Evolutionary conservation across 2,329 filamentous ascomycete species (phyloP).

Genomic region (Ophiostoma quercus): DNA sequence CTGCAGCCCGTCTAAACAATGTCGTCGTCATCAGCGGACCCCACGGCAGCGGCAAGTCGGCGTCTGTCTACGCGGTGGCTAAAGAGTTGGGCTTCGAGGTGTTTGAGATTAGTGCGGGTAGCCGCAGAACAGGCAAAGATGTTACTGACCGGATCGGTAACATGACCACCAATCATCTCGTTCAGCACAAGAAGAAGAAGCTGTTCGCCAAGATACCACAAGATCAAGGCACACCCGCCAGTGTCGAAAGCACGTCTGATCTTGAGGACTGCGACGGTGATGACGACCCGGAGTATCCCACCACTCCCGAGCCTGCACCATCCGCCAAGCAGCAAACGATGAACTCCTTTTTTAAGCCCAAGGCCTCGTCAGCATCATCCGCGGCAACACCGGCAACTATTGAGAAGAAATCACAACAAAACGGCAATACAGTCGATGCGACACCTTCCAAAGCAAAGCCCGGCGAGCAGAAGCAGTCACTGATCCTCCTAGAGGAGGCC

Average conservation of each 20-base stretch:
- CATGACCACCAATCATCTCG: slow-evolving; percentile 93
- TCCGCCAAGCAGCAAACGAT: slow-evolving; percentile 70
- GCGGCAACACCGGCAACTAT: slow-evolving; percentile 24
- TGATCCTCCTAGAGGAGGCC: slow-evolving; percentile 90
- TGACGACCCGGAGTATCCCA: slow-evolving; percentile 16
- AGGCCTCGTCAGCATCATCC: not conserved
- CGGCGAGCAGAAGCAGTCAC: slow-evolving; percentile 73
- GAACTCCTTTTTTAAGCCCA: slow-evolving; percentile 68
- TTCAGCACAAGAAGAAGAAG: slow-evolving; percentile 48
- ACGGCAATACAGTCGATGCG: slow-evolving; percentile 16
- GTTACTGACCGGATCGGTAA: slow-evolving; percentile 88
- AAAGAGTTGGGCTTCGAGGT: slow-evolving; percentile 89
- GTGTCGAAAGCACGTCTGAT: slow-evolving; percentile 34
- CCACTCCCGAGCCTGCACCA: not conserved
- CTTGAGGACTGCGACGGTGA: slow-evolving; percentile 20
- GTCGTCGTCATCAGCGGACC: slow-evolving; percentile 85
- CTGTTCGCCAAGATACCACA: not conserved
- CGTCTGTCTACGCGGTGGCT: slow-evolving; percentile 83
- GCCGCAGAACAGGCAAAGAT: slow-evolving; percentile 79
- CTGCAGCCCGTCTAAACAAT: slow-evolving; percentile 56
- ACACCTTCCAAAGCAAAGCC: slow-evolving; percentile 33
- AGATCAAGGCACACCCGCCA: slow-evolving; percentile 25
- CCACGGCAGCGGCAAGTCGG: slow-evolving; percentile 86
- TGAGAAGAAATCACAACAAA: slow-evolving; percentile 26
- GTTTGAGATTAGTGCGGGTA: slow-evolving; percentile 87